These are phyloP conservation scores for Trypanosomatidae sp. DNA, from an alignment of 208 protist genomes.

Conservation along the genomic window DNA sequence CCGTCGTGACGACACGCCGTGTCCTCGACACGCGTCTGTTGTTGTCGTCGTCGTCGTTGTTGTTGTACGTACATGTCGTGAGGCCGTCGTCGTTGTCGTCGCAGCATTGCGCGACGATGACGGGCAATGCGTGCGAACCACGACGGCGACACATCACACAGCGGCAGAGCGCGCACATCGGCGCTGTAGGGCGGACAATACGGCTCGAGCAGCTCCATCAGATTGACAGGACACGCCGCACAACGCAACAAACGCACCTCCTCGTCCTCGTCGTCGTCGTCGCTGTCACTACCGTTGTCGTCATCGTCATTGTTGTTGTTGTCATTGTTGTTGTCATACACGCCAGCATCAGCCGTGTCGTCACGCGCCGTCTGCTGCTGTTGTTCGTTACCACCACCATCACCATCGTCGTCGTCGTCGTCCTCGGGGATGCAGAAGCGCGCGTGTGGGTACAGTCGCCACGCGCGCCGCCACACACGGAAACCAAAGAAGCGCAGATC, in stretches of 20 bases:
- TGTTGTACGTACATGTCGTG: not conserved
- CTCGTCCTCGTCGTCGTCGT: not conserved
- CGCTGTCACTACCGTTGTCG: not conserved
- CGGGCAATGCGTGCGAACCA: constrained; percentile 4
- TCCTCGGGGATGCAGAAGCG: constrained; percentile 1
- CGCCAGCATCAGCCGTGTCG: not conserved
- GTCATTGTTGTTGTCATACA: not conserved
- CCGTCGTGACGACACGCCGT: not conserved
- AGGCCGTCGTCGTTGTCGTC: not conserved
- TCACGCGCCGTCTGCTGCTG: constrained; percentile 3
- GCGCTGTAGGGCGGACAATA: constrained; percentile 68
- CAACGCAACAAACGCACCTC: constrained; percentile 15
- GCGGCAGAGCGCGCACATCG: constrained; percentile 11
- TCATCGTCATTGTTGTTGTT: constrained; percentile 1
- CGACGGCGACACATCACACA: constrained; percentile 5
- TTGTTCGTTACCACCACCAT: constrained; percentile 1
- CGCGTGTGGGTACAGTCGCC: constrained; percentile 23
- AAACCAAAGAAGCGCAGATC: constrained; percentile 72
- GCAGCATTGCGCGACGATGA: constrained; percentile 17
- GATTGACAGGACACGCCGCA: constrained; percentile 51
- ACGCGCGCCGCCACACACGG: constrained; percentile 37
- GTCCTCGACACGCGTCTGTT: not conserved
- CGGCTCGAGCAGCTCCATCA: constrained; percentile 67
- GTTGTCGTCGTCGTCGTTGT: not conserved
- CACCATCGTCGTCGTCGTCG: not conserved